Percentiles rank a stretch among this genome's conserved stretches.
phyloP scores from a whole-genome alignment of 768 basidiomycete species.

The Nidularia pulvinata region DNA sequence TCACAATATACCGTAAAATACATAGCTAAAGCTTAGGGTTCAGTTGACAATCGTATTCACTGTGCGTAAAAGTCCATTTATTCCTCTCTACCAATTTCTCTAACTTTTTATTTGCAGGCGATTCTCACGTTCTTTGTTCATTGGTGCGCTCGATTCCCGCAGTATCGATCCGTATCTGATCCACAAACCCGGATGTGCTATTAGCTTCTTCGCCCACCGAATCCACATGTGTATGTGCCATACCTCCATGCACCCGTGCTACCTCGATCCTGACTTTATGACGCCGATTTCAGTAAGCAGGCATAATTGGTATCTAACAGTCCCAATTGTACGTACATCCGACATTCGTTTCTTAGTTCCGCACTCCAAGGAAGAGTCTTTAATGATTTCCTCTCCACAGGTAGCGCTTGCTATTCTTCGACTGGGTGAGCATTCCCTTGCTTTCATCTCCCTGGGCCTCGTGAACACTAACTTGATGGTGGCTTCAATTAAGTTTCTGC shows the following conservation, averaged over 20 bases:
- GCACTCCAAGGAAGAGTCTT: too few species aligned
- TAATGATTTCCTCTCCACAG: conserved; percentile 6
- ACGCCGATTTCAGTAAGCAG: conserved; percentile 25
- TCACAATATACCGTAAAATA: background rate
- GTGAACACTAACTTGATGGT: background rate
- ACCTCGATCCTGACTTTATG: background rate
- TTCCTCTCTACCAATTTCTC: background rate
- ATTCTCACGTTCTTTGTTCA: conserved; percentile 50
- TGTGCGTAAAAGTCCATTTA: conserved; percentile 13
- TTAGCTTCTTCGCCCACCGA: conserved; percentile 35
- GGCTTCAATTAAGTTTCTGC: conserved; percentile 1
- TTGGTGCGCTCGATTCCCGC: conserved; percentile 27
- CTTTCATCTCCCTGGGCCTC: background rate
- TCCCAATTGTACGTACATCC: background rate
- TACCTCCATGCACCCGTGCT: background rate
- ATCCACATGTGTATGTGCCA: conserved; percentile 34
- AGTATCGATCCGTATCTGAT: background rate
- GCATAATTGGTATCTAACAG: conserved; percentile 26
- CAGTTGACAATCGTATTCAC: conserved; percentile 33
- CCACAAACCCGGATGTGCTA: background rate
- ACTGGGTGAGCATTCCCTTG: conserved; percentile 9
- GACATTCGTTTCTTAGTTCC: background rate
- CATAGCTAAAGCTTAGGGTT: background rate
- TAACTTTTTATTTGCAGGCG: conserved; percentile 21
- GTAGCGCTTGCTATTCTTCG: conserved; percentile 23